phyloP scores from a whole-genome alignment of 2,329 filamentous ascomycete species.

The Xylaria sp. region DNA sequence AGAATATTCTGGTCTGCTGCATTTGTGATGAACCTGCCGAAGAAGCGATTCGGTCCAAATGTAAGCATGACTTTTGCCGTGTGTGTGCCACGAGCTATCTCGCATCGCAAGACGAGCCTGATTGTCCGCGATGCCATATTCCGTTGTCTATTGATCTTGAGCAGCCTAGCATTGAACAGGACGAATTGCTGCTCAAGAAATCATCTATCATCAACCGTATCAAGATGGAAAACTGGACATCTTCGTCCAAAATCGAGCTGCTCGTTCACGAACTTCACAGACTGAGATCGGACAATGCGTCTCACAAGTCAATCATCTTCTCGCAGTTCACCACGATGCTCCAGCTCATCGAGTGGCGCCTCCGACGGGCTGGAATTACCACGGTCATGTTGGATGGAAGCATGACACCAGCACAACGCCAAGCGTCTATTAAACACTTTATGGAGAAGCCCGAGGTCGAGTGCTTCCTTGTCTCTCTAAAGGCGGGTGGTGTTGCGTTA shows the following conservation, averaged over 20 bases:
- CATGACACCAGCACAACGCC: conserved; percentile 94
- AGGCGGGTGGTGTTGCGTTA: conserved; percentile 93
- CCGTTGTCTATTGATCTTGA: conserved; percentile 90
- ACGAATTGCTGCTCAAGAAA: conserved; percentile 88
- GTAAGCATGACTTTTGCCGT: conserved; percentile 92
- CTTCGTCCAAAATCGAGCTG: conserved; percentile 97
- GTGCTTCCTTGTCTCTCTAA: conserved; percentile 94
- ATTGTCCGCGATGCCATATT: conserved; percentile 94
- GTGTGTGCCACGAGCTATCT: conserved; percentile 84
- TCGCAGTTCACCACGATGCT: conserved; percentile 98
- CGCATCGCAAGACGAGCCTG: conserved; percentile 77
- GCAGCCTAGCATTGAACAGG: conserved; percentile 94
- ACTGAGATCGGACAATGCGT: conserved; percentile 89
- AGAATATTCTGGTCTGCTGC: conserved; percentile 90
- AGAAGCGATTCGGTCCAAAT: conserved; percentile 90
- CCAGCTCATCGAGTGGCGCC: conserved; percentile 95
- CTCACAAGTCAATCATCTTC: conserved; percentile 97
- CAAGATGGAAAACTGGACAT: conserved; percentile 99
- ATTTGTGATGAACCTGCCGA: conserved; percentile 98
- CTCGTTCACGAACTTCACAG: conserved; percentile 94
- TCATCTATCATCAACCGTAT: conserved; percentile 98
- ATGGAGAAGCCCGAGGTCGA: conserved; percentile 96
- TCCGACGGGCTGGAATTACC: conserved; percentile 95
- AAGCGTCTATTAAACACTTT: conserved; percentile 94
- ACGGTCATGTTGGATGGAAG: conserved; percentile 98